phyloP scores from a whole-genome alignment of 2,329 filamentous ascomycete genomes.

The Ophiosphaerella korrae region DNA sequence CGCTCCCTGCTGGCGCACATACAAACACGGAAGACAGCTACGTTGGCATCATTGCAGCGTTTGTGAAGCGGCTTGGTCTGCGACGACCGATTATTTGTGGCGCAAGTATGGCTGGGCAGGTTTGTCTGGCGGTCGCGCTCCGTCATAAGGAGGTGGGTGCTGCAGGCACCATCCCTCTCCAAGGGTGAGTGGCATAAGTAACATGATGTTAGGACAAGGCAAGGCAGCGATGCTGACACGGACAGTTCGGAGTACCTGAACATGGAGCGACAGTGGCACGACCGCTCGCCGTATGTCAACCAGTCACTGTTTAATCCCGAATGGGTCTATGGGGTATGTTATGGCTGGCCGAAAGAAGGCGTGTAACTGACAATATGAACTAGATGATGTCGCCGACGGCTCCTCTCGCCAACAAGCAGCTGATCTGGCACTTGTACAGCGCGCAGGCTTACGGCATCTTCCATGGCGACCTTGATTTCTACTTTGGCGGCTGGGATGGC shows the following conservation, averaged over 20 bases:
- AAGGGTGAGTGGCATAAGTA: conserved; percentile 39
- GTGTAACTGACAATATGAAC: conserved; percentile 2
- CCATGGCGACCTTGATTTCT: conserved; percentile 59
- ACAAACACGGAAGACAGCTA: conserved; percentile 56
- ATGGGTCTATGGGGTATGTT: conserved; percentile 53
- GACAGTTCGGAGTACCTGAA: conserved; percentile 47
- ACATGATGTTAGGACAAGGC: background rate
- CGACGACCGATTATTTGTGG: conserved; percentile 57
- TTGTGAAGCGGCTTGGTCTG: conserved; percentile 52
- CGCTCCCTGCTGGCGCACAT: conserved; percentile 51
- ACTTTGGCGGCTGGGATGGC: conserved; percentile 58
- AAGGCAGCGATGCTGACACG: conserved; percentile 24
- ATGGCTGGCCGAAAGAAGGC: background rate
- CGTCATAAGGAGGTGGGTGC: conserved; percentile 54
- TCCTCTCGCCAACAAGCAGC: conserved; percentile 52
- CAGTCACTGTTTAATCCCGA: conserved; percentile 56
- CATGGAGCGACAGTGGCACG: conserved; percentile 53
- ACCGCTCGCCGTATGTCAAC: conserved; percentile 55
- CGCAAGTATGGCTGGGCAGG: conserved; percentile 58
- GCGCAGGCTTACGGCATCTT: conserved; percentile 56
- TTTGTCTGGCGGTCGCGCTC: conserved; percentile 55
- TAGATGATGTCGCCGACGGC: conserved; percentile 55
- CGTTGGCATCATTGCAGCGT: conserved; percentile 52
- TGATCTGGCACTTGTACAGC: conserved; percentile 58
- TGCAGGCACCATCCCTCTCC: conserved; percentile 54